phyloP scores from a whole-genome alignment of 441 rosid species.

The Gossypium trilobum region DNA sequence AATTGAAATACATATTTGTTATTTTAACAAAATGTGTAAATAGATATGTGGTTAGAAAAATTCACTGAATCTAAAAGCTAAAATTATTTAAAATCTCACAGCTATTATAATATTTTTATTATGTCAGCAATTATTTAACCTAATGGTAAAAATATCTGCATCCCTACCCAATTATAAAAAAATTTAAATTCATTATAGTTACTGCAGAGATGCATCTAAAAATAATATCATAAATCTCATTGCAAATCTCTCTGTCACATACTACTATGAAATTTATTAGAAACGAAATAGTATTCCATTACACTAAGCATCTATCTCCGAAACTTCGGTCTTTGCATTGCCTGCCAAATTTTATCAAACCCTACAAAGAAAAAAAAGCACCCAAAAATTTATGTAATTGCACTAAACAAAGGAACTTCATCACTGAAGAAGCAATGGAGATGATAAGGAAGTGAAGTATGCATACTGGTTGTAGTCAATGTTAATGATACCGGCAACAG shows the following conservation, averaged over 20 bases:
- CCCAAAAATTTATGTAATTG: not conserved
- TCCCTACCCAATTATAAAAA: too few relatives aligned
- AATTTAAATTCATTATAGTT: too few relatives aligned
- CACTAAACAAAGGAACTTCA: not conserved
- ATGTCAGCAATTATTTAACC: too few relatives aligned
- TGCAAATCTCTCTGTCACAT: not conserved
- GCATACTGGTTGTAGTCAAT: slow-evolving; percentile 21
- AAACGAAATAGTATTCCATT: not conserved
- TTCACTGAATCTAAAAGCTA: too few relatives aligned
- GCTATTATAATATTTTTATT: too few relatives aligned
- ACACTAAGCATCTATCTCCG: not conserved
- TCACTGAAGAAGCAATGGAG: not conserved
- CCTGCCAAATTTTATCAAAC: not conserved
- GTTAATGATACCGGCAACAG: slow-evolving; percentile 22
- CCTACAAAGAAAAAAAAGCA: not conserved
- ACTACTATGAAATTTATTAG: not conserved
- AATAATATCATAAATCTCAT: too few relatives aligned
- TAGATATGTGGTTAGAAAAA: too few relatives aligned
- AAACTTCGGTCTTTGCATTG: not conserved
- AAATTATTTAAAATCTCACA: too few relatives aligned
- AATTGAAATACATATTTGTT: too few relatives aligned
- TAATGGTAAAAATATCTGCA: too few relatives aligned
- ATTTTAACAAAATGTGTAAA: too few relatives aligned
- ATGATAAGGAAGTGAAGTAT: not conserved
- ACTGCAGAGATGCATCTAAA: too few relatives aligned